Conservation (phyloP, 2,329 filamentous ascomycete genomes). For the Trichoderma koningiopsis region DNA sequence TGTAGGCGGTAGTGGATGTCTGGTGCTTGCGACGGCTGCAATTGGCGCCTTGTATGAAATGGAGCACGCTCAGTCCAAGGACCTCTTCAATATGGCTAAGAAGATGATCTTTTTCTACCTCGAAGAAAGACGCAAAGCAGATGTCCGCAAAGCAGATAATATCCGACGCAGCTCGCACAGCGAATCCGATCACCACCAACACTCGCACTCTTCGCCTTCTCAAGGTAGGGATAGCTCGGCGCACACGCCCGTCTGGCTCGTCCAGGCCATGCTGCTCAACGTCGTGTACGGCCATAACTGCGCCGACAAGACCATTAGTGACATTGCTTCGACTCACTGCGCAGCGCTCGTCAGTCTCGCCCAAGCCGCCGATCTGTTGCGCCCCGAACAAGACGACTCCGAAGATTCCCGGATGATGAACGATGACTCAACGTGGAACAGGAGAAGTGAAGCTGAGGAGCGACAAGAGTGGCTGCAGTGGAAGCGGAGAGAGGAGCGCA, state of each 20-base stretch:
- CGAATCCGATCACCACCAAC: constrained; percentile 47
- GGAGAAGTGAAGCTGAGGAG: constrained; percentile 55
- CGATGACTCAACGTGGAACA: constrained; percentile 53
- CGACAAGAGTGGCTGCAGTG: constrained; percentile 74
- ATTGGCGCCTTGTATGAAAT: constrained; percentile 82
- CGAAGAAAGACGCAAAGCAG: constrained; percentile 84
- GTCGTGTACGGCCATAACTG: constrained; percentile 95
- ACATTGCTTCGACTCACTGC: constrained; percentile 91
- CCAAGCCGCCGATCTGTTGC: constrained; percentile 76
- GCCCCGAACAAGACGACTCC: constrained; percentile 41
- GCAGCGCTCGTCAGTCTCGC: constrained; percentile 88
- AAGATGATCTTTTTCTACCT: constrained; percentile 93
- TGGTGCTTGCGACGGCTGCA: constrained; percentile 82
- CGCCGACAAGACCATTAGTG: constrained; percentile 84
- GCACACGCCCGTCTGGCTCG: constrained; percentile 87
- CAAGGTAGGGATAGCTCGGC: constrained; percentile 61
- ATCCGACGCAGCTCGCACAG: constrained; percentile 55
- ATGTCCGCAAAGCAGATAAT: constrained; percentile 68
- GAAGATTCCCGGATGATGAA: constrained; percentile 59
- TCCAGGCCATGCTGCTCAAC: constrained; percentile 95
- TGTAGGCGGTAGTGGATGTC: constrained; percentile 79
- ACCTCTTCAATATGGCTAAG: constrained; percentile 90
- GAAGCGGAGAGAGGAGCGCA: constrained; percentile 87
- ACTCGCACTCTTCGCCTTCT: constrained; percentile 35
- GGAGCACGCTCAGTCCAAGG: constrained; percentile 76